Base-by-base conservation (phyloP, 805 yeast species). In the Komagataella populi region DNA sequence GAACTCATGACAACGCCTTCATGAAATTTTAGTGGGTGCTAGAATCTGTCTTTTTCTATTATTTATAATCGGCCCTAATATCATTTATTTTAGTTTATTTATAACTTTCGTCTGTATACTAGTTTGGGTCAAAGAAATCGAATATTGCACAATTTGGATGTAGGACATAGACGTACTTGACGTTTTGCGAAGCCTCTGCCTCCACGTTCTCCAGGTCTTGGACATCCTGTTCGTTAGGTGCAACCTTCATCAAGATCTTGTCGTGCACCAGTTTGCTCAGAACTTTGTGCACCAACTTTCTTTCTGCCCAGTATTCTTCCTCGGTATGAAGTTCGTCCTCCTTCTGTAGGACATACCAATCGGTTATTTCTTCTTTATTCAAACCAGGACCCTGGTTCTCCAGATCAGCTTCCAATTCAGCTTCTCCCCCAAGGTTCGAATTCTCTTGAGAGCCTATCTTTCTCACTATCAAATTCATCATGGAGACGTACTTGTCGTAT, bases 121-220 rank as follows among this genome's bases (percentile, higher is more conserved):
- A 44, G 20, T 18, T 53, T 54, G 66, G 76, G 54, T 77, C 81
- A 55, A 78, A 73, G 63, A 77, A 74, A 57, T 86, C 95, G 56
- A 83, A 73, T 53, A 85, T 78, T 16, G 89, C 85, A 68, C 90
- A 84, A 65, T 87, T 87, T 52, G 96, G 96, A 70, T 87, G 95
- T 52, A 79, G 65, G 39, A 78, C 78, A 55, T 75, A 79, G 14
- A 77, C 69, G 53, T 71, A 56, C 51, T 67, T 57, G 54, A 63
- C 64, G 52, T 52, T 56, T 48, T 52, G 60, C 62, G 22, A 54
- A 57, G 6, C 53, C 56, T 17, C 44, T 45, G 47, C 58, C 48
- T 48, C 57, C 59, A 3, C 56, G 61, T 70, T 70, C 24, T 57
- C 52, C 23, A 69, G 63, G 20, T 73, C 74, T 7, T 77, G 77